These are phyloP conservation scores for Tritrichomonas foetus DNA, from an alignment of 208 protist genomes.

Conservation along the genomic window DNA sequence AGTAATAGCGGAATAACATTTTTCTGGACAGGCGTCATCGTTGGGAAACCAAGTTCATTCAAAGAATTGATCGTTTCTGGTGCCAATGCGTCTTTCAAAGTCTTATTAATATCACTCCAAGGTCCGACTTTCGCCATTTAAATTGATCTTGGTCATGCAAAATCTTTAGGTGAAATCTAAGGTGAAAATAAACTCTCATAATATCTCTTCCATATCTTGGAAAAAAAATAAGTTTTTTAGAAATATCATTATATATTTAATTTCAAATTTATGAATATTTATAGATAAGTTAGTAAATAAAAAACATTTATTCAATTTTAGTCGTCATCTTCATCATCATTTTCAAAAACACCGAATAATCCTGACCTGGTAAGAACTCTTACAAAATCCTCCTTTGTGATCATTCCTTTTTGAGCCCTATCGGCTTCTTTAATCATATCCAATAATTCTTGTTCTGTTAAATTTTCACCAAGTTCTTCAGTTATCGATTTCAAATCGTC, in stretches of 20 bases:
- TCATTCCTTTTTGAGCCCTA: neutral
- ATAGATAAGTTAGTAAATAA: no score
- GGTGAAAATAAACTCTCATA: no score
- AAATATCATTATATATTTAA: no score
- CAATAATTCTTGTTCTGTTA: constrained; percentile 33
- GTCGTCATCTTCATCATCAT: constrained; percentile 1
- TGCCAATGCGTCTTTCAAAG: neutral
- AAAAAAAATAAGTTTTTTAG: no score
- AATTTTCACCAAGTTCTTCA: constrained; percentile 31
- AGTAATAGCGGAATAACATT: neutral
- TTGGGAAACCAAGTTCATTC: neutral
- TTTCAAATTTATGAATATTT: no score
- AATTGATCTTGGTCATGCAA: neutral
- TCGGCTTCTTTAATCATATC: constrained; percentile 44
- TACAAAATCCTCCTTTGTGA: neutral
- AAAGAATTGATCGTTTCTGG: neutral
- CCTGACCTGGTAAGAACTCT: neutral
- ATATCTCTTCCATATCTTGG: no score
- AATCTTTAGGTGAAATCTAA: no score
- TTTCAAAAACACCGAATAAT: neutral
- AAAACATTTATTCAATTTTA: no score
- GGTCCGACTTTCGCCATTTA: neutral
- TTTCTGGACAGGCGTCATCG: constrained; percentile 21
- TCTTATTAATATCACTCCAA: neutral
- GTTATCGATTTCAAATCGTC: neutral